These are phyloP conservation scores for Curvularia hawaiiensis DNA, from an alignment of 2,329 filamentous ascomycete species.

Conservation along the genomic window DNA sequence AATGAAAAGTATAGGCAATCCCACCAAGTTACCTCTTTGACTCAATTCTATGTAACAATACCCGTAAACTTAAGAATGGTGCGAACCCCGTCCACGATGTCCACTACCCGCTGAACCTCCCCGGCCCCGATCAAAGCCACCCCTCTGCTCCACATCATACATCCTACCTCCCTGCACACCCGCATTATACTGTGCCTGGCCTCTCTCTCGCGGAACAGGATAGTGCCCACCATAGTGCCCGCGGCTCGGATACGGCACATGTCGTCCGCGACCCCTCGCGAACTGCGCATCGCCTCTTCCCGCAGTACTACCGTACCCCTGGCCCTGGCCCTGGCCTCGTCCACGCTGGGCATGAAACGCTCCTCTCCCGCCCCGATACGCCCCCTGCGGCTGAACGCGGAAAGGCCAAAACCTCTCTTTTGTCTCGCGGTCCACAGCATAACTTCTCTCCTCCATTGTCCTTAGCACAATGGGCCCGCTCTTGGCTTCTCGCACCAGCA, in stretches of 20 bases:
- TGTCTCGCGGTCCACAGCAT: conserved; percentile 19
- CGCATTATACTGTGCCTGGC: not conserved
- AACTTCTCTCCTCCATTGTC: conserved; percentile 20
- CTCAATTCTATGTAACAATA: not conserved
- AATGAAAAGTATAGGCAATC: too few relatives aligned
- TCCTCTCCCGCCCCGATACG: not conserved
- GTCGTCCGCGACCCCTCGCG: not conserved
- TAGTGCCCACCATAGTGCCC: not conserved
- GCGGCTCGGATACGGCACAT: not conserved
- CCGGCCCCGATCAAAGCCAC: not conserved
- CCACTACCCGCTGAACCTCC: not conserved
- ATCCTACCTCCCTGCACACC: too few relatives aligned
- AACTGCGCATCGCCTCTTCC: not conserved
- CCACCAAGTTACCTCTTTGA: too few relatives aligned
- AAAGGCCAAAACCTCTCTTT: conserved; percentile 24
- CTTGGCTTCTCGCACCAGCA: conserved; percentile 26
- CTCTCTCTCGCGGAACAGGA: not conserved
- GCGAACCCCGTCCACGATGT: not conserved
- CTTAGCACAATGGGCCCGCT: conserved; percentile 23
- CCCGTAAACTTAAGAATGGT: not conserved
- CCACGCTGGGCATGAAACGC: conserved; percentile 1
- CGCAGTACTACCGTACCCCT: not conserved
- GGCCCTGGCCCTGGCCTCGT: not conserved
- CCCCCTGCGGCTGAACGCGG: not conserved
- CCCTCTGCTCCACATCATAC: not conserved